phyloP scores from a whole-genome alignment of 108 stramenopile genomes.

The Aurantiochytrium sp. region DNA sequence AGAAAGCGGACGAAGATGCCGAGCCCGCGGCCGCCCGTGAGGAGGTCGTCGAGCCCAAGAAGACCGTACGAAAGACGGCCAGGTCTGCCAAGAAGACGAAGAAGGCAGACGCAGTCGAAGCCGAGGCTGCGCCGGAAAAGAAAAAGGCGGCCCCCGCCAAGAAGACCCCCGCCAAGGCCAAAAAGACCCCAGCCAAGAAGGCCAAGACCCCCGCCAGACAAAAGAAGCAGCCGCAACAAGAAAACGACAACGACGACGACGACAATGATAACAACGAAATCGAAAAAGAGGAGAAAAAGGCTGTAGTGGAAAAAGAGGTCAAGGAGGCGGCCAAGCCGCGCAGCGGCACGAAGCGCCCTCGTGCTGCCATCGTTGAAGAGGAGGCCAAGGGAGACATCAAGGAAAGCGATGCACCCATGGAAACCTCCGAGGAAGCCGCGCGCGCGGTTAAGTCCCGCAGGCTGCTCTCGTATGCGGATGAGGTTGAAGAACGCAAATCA shows the following conservation, averaged over 20 bases:
- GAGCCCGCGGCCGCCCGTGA: no score
- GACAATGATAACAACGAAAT: no score
- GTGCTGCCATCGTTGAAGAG: background rate
- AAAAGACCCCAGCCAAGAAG: background rate
- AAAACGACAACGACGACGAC: no score
- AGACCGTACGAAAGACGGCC: background rate
- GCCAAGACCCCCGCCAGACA: background rate
- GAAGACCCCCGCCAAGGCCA: background rate
- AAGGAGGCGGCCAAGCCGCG: background rate
- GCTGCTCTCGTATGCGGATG: background rate
- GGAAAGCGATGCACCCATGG: background rate
- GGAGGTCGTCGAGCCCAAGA: background rate
- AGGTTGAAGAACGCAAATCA: background rate
- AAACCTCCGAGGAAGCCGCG: background rate
- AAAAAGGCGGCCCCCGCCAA: background rate
- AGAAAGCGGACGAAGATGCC: no score
- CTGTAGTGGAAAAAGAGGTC: background rate
- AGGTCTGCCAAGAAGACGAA: background rate
- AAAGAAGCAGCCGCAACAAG: no score
- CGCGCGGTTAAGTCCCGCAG: background rate
- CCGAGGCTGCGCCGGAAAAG: background rate
- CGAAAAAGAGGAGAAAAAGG: background rate
- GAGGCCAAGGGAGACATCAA: background rate
- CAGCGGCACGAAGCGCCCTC: background rate
- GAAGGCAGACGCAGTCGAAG: background rate